Evolutionary conservation across 306 rosid species (phyloP).

Genomic region (Gynostemma pentaphyllum): DNA sequence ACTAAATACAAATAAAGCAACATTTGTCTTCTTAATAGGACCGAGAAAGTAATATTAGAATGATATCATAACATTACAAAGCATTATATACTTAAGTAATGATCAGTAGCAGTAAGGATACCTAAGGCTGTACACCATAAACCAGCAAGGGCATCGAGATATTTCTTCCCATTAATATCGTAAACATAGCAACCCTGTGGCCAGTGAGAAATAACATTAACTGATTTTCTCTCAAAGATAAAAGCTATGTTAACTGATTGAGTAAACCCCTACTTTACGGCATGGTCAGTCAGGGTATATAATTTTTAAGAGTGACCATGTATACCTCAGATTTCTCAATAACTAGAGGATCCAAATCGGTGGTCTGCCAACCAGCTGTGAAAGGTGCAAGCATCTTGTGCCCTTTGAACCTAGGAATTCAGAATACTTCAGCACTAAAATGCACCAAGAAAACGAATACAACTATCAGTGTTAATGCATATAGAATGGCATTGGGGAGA

Average conservation of each 20-base stretch:
- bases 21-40: neutral
- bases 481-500: no score
- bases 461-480: neutral
- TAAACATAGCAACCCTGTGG: constrained; percentile 87
- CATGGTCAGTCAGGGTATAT: neutral
- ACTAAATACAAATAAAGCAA: neutral
- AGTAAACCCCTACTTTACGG: neutral
- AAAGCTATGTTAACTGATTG: neutral
- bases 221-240: neutral
- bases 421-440: neutral
- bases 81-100: constrained; percentile 1
- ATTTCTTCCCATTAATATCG: constrained; percentile 72
- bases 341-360: constrained; percentile 54
- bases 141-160: constrained; percentile 92
- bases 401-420: constrained; percentile 50
- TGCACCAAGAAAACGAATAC: neutral
- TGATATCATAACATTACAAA: neutral
- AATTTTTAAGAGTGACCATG: neutral
- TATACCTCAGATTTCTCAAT: constrained; percentile 70
- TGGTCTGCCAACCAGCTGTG: constrained; percentile 73
- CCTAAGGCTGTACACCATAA: constrained; percentile 86
- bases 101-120: constrained; percentile 3
- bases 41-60: neutral
- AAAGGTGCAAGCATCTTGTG: constrained; percentile 98
- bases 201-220: constrained; percentile 5